Conservation (phyloP, 225 moss, liverwort and hornwort genomes). For the Polytrichum commune region DNA sequence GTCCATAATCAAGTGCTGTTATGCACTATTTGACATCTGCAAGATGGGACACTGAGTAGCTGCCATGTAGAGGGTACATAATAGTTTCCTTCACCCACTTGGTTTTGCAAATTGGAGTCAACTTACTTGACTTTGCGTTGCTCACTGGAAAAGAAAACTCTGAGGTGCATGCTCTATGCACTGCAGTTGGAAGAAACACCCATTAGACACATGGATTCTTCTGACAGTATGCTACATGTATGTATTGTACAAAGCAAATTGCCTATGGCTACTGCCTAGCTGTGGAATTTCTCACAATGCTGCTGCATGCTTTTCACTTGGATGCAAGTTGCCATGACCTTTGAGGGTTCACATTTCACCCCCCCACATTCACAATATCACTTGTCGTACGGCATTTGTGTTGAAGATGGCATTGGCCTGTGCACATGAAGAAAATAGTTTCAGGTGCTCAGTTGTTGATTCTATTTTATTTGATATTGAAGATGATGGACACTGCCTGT, state of each 20-base stretch:
- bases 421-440: not conserved
- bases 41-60: no score
- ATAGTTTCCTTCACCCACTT: not conserved
- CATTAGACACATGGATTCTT: no score
- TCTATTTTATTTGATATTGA: no score
- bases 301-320: no score
- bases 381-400: conserved; percentile 21
- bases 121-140: not conserved
- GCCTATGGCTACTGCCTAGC: not conserved
- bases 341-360: no score
- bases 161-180: conserved; percentile 1
- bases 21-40: no score
- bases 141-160: not conserved
- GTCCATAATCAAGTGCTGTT: no score
- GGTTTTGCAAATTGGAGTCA: not conserved
- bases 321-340: no score
- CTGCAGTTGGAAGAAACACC: not conserved
- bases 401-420: conserved; percentile 34
- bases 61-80: no score
- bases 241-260: not conserved
- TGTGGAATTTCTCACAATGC: no score
- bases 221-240: not conserved
- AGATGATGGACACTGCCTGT: no score
- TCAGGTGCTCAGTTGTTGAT: not conserved
- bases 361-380: conserved; percentile 1